Percentiles rank a stretch among this genome's conserved stretches.
Evolutionary conservation across 2,329 filamentous ascomycete species (phyloP).

Genomic region (Fusarium redolens): DNA sequence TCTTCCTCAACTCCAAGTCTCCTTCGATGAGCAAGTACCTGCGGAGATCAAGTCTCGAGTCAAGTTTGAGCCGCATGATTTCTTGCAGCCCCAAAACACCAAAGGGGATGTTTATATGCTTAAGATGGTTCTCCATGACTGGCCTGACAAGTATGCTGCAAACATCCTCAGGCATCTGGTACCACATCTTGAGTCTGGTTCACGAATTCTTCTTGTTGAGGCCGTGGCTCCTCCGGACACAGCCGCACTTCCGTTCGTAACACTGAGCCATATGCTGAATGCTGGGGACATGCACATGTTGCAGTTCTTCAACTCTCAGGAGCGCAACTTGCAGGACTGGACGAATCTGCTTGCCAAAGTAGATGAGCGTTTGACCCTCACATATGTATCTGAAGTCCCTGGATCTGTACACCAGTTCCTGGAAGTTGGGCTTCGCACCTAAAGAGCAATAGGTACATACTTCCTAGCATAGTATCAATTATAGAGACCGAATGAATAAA

Average conservation of each 20-base stretch:
- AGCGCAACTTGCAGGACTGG: constrained; percentile 27
- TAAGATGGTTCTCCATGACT: constrained; percentile 66
- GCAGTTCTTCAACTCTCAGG: constrained; percentile 56
- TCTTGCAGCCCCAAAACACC: constrained; percentile 51
- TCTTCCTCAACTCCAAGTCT: constrained; percentile 51
- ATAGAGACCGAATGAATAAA: neutral
- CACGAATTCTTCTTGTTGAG: constrained; percentile 52
- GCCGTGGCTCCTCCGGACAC: constrained; percentile 44
- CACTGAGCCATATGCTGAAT: constrained; percentile 1
- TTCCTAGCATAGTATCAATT: neutral
- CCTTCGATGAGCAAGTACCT: neutral
- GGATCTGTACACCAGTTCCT: constrained; percentile 14
- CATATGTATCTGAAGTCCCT: neutral
- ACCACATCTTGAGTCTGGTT: constrained; percentile 57
- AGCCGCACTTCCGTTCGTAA: constrained; percentile 27
- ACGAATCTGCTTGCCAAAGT: constrained; percentile 8
- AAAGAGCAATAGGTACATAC: neutral
- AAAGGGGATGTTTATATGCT: constrained; percentile 62
- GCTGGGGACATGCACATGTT: constrained; percentile 57
- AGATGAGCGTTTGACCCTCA: constrained; percentile 31
- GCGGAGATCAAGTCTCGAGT: constrained; percentile 48
- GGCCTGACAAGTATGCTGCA: constrained; percentile 58
- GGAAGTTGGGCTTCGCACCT: neutral
- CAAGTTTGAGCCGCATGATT: constrained; percentile 51
- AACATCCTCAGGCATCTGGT: constrained; percentile 55